Evolutionary conservation across 139 green algal species (phyloP).

Genomic region (Tetratostichococcus sp.): DNA sequence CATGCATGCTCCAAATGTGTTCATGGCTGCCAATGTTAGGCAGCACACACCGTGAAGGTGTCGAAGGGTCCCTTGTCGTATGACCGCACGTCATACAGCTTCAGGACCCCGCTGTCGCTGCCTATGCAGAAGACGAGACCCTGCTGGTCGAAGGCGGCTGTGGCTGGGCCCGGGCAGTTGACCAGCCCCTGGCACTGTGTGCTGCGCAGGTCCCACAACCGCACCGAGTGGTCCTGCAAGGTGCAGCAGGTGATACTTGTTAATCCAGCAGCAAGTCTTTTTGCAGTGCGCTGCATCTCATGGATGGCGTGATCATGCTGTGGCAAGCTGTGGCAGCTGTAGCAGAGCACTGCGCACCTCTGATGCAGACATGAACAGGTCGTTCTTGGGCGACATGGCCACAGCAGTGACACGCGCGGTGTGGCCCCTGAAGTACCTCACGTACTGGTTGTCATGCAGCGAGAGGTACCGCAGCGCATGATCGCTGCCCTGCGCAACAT

Average conservation of each 20-base stretch:
- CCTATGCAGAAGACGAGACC: constrained; percentile 88
- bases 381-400: constrained; percentile 72
- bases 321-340: too few relatives aligned
- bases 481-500: constrained; percentile 16
- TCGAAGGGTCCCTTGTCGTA: constrained; percentile 84
- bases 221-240: constrained; percentile 73
- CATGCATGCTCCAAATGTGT: too few relatives aligned
- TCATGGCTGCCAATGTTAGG: too few relatives aligned
- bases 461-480: constrained; percentile 80
- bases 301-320: too few relatives aligned
- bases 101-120: constrained; percentile 64
- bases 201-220: constrained; percentile 86
- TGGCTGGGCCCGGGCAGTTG: constrained; percentile 47
- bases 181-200: constrained; percentile 65
- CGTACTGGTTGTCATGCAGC: constrained; percentile 76
- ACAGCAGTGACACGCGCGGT: constrained; percentile 66
- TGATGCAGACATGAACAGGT: constrained; percentile 74
- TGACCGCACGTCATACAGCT: constrained; percentile 79
- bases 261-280: too few relatives aligned
- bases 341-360: constrained; percentile 29
- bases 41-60: constrained; percentile 58
- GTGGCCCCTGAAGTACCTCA: constrained; percentile 87
- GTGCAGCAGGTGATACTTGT: too few relatives aligned
- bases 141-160: constrained; percentile 67
- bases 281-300: too few relatives aligned